These are phyloP conservation scores for Suillus spraguei DNA, from an alignment of 768 basidiomycete species.

Conservation along the genomic window DNA sequence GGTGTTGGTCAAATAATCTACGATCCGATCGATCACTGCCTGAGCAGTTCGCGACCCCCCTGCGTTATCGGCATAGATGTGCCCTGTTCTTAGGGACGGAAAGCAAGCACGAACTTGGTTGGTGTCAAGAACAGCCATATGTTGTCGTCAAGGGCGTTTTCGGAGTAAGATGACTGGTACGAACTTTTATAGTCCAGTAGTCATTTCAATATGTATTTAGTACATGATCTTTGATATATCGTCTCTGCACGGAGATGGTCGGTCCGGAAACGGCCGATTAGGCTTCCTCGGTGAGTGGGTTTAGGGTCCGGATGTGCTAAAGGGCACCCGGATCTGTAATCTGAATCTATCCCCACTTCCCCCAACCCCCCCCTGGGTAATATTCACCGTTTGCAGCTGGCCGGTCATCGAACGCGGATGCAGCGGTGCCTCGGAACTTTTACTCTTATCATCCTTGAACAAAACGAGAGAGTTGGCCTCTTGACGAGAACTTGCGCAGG, in stretches of 20 bases:
- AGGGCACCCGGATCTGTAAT: not conserved
- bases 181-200: not conserved
- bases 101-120: conserved; percentile 60
- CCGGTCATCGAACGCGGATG: not conserved
- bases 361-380: not conserved
- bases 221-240: not conserved
- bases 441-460: not conserved
- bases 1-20: conserved; percentile 68
- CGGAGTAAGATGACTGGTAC: not conserved
- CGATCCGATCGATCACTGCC: conserved; percentile 57
- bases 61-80: conserved; percentile 75
- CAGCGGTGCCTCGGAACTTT: not conserved
- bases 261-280: not conserved
- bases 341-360: not conserved
- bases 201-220: not conserved
- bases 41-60: conserved; percentile 69
- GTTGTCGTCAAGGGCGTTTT: not conserved
- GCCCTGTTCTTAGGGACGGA: conserved; percentile 59
- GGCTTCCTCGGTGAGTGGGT: not conserved
- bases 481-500: not conserved
- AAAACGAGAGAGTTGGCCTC: not conserved
- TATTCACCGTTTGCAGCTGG: not conserved
- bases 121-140: conserved; percentile 44
- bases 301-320: not conserved
- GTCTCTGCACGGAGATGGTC: not conserved